Evolutionary conservation across 1,139 yeast species (phyloP), one percentile per base, ranked within the genome.

Genomic region (Geotrichum fermentans): DNA sequence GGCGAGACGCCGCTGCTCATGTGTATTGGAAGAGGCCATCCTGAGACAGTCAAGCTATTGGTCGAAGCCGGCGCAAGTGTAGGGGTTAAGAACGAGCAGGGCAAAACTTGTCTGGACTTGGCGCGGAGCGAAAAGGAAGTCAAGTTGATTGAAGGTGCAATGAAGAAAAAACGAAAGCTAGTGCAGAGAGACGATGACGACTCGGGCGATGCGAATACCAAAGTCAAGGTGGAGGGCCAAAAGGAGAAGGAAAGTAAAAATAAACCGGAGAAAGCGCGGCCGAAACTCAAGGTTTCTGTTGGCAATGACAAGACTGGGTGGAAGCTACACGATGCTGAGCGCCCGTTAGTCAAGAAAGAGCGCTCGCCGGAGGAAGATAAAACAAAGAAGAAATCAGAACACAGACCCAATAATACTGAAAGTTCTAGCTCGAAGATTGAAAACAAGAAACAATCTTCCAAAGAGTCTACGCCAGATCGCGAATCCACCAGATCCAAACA

Each of bases 21-120:
- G 21, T 77, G 95, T 8, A 92, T 87, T 36, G 96, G 96, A 4
- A 75, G 94, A 53, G 92, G 89, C 1, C 94, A 88, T 63, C 58
- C 71, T 14, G 83, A 79, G 4, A 83, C 86, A 16, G 92, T 85
- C 3, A 76, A 79, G 58, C 73, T 88, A 47, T 69, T 90, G 43
- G 63, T 89, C 28, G 79, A 82, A 14, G 80, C 82, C 49, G 95
- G 92, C 18, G 95, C 96, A 0, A 78, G 86, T 63, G 86, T 90
- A 0, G 51, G 60, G 2, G 61, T 61, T 50, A 55, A 48, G 20
- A 73, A 75, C 40, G 66, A 71, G 45, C 76, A 73, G 45, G 85
- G 81, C 29, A 79, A 78, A 56, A 75, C 76, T 48, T 83, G 83
- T 0, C 64, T 83, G 43, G 84, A 83, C 53, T 77, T 85, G 53